Evolutionary conservation across 495 filamentous ascomycete species (phyloP).

Genomic region (Sphaerosporella brunnea): DNA sequence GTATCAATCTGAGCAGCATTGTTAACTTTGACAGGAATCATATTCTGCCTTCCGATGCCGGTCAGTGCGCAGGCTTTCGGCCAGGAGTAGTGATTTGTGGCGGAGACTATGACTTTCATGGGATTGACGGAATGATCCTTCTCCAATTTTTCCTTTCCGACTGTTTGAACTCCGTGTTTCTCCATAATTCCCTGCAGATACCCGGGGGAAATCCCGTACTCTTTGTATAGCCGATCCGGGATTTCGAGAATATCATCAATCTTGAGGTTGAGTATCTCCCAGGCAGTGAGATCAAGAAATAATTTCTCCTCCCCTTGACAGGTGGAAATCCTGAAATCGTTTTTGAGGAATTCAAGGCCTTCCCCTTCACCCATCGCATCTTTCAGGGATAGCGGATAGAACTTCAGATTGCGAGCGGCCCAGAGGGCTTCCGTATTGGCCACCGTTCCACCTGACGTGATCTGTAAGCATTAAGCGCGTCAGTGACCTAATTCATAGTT

Average conservation of each 20-base stretch:
- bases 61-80: conserved; percentile 32
- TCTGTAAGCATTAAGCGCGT: no score
- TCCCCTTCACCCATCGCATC: conserved; percentile 25
- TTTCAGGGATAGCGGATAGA: conserved; percentile 31
- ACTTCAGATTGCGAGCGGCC: conserved; percentile 34
- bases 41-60: conserved; percentile 31
- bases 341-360: conserved; percentile 25
- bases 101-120: conserved; percentile 26
- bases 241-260: conserved; percentile 29
- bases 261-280: conserved; percentile 36
- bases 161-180: conserved; percentile 30
- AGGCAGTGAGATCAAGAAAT: conserved; percentile 26
- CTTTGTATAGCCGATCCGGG: conserved; percentile 26
- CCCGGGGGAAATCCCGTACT: conserved; percentile 27
- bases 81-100: conserved; percentile 35
- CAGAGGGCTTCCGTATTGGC: conserved; percentile 35
- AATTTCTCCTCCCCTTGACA: conserved; percentile 20
- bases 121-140: conserved; percentile 25
- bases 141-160: conserved; percentile 23
- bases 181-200: conserved; percentile 27
- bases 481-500: no score
- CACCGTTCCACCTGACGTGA: conserved; percentile 32
- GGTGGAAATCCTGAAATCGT: conserved; percentile 27
- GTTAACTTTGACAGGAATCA: conserved; percentile 29
- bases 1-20: conserved; percentile 28